A percentile compares a stretch with the other conserved stretches of the same genome.
phyloP scores from a whole-genome alignment of 1,139 yeast genomes.

The Geotrichum candidum region DNA sequence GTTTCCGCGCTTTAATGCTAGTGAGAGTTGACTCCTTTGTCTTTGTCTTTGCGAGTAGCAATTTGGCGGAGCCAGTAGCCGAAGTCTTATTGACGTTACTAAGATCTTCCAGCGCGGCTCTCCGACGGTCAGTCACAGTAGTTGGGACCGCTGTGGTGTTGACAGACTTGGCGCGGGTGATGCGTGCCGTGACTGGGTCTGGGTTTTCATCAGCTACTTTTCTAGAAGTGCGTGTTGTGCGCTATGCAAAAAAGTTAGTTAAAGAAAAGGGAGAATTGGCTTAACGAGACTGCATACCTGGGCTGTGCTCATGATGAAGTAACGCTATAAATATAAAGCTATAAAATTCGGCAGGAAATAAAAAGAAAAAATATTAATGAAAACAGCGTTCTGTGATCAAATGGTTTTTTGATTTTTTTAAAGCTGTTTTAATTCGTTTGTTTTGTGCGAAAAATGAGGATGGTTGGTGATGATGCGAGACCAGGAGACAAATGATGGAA shows the following conservation, averaged over 20 bases:
- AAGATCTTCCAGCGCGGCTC: constrained; percentile 34
- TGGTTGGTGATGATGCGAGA: background rate
- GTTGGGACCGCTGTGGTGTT: constrained; percentile 5
- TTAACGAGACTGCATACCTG: constrained; percentile 4
- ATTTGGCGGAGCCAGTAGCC: constrained; percentile 41
- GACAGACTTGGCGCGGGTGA: constrained; percentile 12
- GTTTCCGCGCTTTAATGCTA: background rate
- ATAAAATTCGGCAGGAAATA: no score
- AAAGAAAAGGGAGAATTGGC: background rate
- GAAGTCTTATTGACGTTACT: constrained; percentile 39
- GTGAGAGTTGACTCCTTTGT: background rate
- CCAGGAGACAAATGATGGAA: background rate
- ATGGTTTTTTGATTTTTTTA: background rate
- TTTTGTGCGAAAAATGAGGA: no score
- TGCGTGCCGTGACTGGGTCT: constrained; percentile 5
- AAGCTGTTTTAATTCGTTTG: background rate
- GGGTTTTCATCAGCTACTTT: constrained; percentile 14
- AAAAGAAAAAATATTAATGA: background rate
- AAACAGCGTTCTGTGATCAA: background rate
- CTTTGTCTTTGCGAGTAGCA: background rate
- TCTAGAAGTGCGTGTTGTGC: constrained; percentile 12
- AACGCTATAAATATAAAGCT: background rate
- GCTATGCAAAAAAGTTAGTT: background rate
- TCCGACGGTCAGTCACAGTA: constrained; percentile 3
- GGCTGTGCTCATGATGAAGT: constrained; percentile 9